Evolutionary conservation across 2,329 filamentous ascomycete genomes (phyloP), one percentile per base, ranked within the genome.

Genomic region (Lasiodiplodia citricola): DNA sequence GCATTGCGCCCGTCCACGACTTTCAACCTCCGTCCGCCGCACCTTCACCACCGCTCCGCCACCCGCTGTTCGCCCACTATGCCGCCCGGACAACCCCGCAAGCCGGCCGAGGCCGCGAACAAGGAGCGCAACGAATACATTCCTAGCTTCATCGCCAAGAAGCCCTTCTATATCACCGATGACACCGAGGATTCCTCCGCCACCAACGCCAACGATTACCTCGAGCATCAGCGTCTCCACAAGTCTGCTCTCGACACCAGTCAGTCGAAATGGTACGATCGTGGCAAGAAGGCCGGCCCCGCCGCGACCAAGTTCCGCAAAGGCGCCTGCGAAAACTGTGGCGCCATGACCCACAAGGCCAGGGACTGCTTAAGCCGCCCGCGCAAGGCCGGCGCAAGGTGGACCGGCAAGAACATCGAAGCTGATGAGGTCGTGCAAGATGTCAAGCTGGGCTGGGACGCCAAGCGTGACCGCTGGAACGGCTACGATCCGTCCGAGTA

Each of bases 121-220:
- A 97, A 97, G 79, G 94, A 97, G 80, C 93, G 96, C 81, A 99
- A 99, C 86, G 83, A 97, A 80, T 99, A 99, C 85, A 99, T 99
- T 76, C 96, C 96, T 6, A 90, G 92, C 66, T 99, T 97, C 86
- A 99, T 99, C 83, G 94, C 94, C 75, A 97, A 97, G 80, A 94
- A 96, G 74, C 96, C 96, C 4, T 99, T 99, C 83, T 99, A 98
- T 81, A 90, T 96, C 75, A 89, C 92, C 74, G 92, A 94, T 77
- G 90, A 91, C 72, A 90, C 92, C 74, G 92, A 94, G 77, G 90
- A 91, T 72, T 88, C 91, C 70, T 80, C 80, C 51, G 54, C 54
- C 54, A n/a, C 60, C 31, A 87, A 91, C 70, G 87, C 88, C 74
- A 88, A 87, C 78, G 94, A 98, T 76, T 99, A 98, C 79, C 92